A percentile compares a stretch with the other conserved stretches of the same genome.
Evolutionary conservation across 2,329 filamentous ascomycete genomes (phyloP).

Genomic region (Cladosporium cucumerinum): DNA sequence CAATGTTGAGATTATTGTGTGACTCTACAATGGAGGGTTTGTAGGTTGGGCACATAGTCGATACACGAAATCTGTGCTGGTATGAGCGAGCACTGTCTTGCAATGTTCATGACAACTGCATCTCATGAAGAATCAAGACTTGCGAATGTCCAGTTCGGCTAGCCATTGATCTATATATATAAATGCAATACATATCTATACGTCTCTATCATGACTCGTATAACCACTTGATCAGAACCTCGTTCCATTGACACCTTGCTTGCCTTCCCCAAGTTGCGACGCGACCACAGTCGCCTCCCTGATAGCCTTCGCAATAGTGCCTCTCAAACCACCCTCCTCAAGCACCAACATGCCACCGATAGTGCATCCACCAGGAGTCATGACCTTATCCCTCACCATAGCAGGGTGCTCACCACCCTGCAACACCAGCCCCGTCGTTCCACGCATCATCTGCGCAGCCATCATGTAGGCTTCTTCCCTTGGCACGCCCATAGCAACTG

Average conservation of each 20-base stretch:
- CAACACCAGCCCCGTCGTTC: constrained; percentile 66
- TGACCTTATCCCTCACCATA: constrained; percentile 71
- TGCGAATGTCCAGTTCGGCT: background rate
- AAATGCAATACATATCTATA: background rate
- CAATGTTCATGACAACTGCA: background rate
- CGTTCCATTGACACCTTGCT: constrained; percentile 46
- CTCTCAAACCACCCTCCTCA: constrained; percentile 69
- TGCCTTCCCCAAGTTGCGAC: constrained; percentile 59
- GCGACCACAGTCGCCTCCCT: constrained; percentile 69
- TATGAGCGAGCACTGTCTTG: background rate
- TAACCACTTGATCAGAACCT: background rate
- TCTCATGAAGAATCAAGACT: background rate
- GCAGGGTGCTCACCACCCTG: constrained; percentile 68
- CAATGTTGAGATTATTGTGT: background rate
- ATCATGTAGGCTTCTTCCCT: constrained; percentile 69
- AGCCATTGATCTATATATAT: background rate
- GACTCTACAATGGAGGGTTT: background rate
- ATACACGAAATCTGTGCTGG: background rate
- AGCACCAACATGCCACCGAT: constrained; percentile 70
- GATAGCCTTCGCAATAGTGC: constrained; percentile 64
- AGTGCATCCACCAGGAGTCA: constrained; percentile 73
- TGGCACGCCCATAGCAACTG: constrained; percentile 74
- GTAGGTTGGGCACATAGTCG: no score
- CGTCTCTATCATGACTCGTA: background rate
- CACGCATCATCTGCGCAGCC: constrained; percentile 76